phyloP scores from a whole-genome alignment of 257 asterid genomes.

The Agastache rugosa region DNA sequence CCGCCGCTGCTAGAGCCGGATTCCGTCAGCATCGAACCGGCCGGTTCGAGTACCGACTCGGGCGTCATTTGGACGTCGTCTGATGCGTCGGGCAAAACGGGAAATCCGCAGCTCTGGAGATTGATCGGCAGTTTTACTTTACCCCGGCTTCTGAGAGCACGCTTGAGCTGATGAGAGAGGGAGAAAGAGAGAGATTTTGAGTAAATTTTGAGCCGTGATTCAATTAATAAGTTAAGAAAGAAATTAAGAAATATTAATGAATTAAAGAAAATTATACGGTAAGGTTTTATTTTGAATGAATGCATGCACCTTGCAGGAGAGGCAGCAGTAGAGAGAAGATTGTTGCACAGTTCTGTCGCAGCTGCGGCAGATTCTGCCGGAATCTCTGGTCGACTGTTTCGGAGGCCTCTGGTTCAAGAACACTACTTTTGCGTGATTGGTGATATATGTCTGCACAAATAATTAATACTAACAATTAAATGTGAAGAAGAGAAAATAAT shows the following conservation, averaged over 20 bases:
- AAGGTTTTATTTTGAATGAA: no score
- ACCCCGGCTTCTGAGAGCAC: conserved; percentile 45
- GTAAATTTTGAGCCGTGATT: not conserved
- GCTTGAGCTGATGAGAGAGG: conserved; percentile 53
- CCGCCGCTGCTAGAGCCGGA: conserved; percentile 63
- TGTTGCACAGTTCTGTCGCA: conserved; percentile 61
- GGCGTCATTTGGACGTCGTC: conserved; percentile 75
- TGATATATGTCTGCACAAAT: conserved; percentile 50
- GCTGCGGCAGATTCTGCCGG: conserved; percentile 54
- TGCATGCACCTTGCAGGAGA: conserved; percentile 77
- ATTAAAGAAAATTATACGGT: no score
- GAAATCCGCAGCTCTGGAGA: conserved; percentile 48
- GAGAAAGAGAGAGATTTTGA: not conserved
- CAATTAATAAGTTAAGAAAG: not conserved
- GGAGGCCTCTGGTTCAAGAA: conserved; percentile 57
- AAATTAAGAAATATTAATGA: no score
- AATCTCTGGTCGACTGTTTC: conserved; percentile 46
- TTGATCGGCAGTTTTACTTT: conserved; percentile 48
- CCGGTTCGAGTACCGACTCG: conserved; percentile 64
- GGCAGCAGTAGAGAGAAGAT: conserved; percentile 59
- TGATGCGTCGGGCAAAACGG: conserved; percentile 52
- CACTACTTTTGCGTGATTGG: conserved; percentile 65
- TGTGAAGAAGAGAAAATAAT: no score
- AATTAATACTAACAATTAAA: not conserved
- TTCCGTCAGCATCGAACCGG: conserved; percentile 54